These are phyloP conservation scores for Ogataea thermomethanolica DNA, from an alignment of 805 yeast genomes.

Conservation along the genomic window DNA sequence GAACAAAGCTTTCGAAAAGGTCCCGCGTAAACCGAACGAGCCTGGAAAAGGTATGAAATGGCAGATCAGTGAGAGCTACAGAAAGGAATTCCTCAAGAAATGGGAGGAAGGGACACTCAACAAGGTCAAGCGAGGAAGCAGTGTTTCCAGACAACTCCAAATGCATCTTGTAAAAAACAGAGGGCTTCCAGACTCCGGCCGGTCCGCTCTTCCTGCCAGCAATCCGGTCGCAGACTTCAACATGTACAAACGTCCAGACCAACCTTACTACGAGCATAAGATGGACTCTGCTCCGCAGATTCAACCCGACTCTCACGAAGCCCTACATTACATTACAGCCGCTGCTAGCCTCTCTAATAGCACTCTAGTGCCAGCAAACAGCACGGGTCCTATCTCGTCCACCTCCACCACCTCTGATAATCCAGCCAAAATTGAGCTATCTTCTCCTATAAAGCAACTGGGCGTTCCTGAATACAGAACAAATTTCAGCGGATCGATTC, in stretches of 20 bases:
- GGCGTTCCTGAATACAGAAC: conserved; percentile 16
- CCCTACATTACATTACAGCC: conserved; percentile 27
- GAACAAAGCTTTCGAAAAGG: conserved; percentile 96
- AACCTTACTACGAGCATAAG: conserved; percentile 6
- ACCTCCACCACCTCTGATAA: conserved; percentile 17
- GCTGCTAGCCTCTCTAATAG: conserved; percentile 24
- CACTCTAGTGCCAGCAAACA: conserved; percentile 7
- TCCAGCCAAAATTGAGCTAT: conserved; percentile 16
- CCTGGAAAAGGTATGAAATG: conserved; percentile 99
- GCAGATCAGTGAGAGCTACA: conserved; percentile 86
- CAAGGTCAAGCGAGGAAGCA: conserved; percentile 74
- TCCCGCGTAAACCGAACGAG: conserved; percentile 90
- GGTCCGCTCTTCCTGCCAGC: conserved; percentile 20
- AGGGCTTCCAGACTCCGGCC: conserved; percentile 46
- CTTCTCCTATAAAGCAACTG: conserved; percentile 21
- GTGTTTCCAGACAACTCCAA: conserved; percentile 77
- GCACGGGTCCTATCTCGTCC: conserved; percentile 14
- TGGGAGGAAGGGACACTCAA: conserved; percentile 72
- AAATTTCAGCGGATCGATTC: conserved; percentile 9
- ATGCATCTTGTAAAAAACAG: conserved; percentile 63
- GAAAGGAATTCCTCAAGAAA: conserved; percentile 78
- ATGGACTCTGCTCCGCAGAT: conserved; percentile 3
- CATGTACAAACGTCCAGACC: conserved; percentile 14
- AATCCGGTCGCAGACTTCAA: conserved; percentile 8
- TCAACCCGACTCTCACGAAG: conserved; percentile 24